Conservation (phyloP, 2,329 filamentous ascomycete genomes). For the Reticulascus tulasneorum region DNA sequence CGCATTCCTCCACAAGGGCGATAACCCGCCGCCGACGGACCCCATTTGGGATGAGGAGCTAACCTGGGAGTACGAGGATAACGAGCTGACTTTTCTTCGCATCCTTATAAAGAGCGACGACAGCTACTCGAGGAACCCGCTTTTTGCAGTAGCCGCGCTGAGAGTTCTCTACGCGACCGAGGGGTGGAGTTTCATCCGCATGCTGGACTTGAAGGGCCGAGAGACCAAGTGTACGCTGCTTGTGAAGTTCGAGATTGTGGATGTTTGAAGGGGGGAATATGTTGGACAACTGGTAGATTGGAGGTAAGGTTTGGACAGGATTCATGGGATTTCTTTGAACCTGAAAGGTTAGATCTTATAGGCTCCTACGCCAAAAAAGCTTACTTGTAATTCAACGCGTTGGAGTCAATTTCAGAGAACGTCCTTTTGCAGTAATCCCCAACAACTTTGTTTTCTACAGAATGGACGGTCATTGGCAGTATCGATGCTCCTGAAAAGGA, state of each 20-base stretch:
- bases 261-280: conserved; percentile 24
- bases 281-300: conserved; percentile 19
- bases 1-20: conserved; percentile 50
- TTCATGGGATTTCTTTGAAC: no score
- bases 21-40: conserved; percentile 55
- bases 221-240: conserved; percentile 61
- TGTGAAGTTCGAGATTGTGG: conserved; percentile 55
- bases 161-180: conserved; percentile 51
- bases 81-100: conserved; percentile 60
- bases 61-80: conserved; percentile 66
- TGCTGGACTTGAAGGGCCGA: conserved; percentile 61
- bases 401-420: no score
- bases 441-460: no score
- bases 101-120: conserved; percentile 66
- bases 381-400: no score
- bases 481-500: no score
- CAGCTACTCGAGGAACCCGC: conserved; percentile 57
- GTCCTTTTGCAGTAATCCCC: no score
- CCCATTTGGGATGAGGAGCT: conserved; percentile 63
- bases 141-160: conserved; percentile 58
- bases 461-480: no score
- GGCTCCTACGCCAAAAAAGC: no score
- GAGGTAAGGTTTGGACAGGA: no score
- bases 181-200: conserved; percentile 61
- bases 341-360: no score